phyloP scores from a whole-genome alignment of 345 rosid species.

The Salix suchowensis region DNA sequence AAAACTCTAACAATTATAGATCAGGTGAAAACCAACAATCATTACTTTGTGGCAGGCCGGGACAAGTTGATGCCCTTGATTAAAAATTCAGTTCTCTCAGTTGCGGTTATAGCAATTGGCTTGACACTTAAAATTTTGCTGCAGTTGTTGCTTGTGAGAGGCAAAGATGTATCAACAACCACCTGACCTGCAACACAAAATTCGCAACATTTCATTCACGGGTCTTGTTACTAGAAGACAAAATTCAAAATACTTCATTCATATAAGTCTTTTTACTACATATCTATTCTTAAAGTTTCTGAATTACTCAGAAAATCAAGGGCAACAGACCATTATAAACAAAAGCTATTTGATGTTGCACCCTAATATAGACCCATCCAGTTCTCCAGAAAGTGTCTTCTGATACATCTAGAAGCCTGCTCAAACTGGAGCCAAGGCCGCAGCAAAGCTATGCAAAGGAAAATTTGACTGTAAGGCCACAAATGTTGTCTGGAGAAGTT shows the following conservation, averaged over 20 bases:
- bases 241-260: constrained; percentile 4
- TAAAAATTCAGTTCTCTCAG: constrained; percentile 52
- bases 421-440: constrained; percentile 70
- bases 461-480: constrained; percentile 19
- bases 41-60: constrained; percentile 66
- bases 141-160: constrained; percentile 48
- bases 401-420: constrained; percentile 69
- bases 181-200: constrained; percentile 62
- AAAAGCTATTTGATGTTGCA: constrained; percentile 82
- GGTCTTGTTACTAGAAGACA: neutral
- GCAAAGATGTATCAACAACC: constrained; percentile 65
- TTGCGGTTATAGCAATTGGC: constrained; percentile 73
- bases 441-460: constrained; percentile 54
- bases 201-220: constrained; percentile 6
- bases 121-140: constrained; percentile 61
- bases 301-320: constrained; percentile 10
- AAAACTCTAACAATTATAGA: neutral
- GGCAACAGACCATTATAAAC: constrained; percentile 56
- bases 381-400: constrained; percentile 76
- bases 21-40: constrained; percentile 10
- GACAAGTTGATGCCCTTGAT: constrained; percentile 78
- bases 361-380: constrained; percentile 80
- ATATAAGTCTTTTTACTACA: neutral
- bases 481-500: neutral
- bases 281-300: constrained; percentile 3